phyloP scores from a whole-genome alignment of 495 filamentous ascomycete species.

The Aspergillus biplanus region DNA sequence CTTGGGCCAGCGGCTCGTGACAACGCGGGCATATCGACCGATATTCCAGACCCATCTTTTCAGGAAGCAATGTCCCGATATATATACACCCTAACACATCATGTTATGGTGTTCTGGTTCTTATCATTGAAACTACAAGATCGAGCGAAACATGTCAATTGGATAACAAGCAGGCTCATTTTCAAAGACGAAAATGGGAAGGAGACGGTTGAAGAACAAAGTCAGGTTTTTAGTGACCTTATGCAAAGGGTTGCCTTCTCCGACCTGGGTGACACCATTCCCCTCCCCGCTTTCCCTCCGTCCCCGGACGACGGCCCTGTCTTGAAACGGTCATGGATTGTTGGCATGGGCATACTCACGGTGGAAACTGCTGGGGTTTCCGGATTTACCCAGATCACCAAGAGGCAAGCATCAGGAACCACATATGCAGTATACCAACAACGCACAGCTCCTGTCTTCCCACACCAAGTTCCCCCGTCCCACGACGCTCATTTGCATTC shows the following conservation, averaged over 20 bases:
- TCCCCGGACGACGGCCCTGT: conserved; percentile 68
- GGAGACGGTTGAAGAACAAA: conserved; percentile 85
- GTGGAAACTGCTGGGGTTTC: conserved; percentile 77
- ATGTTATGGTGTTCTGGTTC: conserved; percentile 97
- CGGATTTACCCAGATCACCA: conserved; percentile 78
- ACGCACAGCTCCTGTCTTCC: conserved; percentile 66
- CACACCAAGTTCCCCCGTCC: conserved; percentile 63
- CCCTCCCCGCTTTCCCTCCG: conserved; percentile 59
- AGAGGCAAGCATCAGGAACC: conserved; percentile 82
- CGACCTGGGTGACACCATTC: conserved; percentile 66
- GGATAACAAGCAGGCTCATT: conserved; percentile 89
- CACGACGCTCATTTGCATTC: conserved; percentile 49
- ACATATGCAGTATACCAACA: conserved; percentile 77
- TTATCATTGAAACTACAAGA: conserved; percentile 82
- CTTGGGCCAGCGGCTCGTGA: conserved; percentile 50
- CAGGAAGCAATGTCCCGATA: conserved; percentile 68
- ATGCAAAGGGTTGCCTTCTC: conserved; percentile 91
- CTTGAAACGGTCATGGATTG: conserved; percentile 77
- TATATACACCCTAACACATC: conserved; percentile 88
- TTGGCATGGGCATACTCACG: conserved; percentile 85
- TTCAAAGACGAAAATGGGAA: conserved; percentile 71
- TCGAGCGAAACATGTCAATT: conserved; percentile 79
- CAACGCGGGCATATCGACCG: conserved; percentile 34
- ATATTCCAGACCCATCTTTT: conserved; percentile 33
- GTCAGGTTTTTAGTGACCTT: conserved; percentile 90